phyloP scores from a whole-genome alignment of 768 basidiomycete genomes.

The Hygrophorus russula region DNA sequence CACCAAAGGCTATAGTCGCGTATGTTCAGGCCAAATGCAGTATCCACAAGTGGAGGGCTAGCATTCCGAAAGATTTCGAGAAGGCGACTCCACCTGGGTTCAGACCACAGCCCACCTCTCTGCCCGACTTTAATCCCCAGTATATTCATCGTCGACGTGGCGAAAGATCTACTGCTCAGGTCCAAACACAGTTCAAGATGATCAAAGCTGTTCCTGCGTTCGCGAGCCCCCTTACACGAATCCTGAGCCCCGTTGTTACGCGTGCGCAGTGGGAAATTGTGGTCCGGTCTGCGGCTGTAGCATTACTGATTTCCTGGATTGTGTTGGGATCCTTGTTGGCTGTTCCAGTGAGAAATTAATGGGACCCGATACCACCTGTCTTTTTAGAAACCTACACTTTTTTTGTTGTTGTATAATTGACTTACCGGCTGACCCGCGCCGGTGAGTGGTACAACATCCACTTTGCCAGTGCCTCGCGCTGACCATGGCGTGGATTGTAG shows the following conservation, averaged over 20 bases:
- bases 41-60: constrained; percentile 24
- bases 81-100: neutral
- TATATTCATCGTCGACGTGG: constrained; percentile 7
- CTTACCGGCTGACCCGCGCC: no score
- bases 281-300: constrained; percentile 41
- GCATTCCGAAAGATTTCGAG: neutral
- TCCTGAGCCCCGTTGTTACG: constrained; percentile 58
- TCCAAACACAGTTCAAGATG: constrained; percentile 29
- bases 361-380: constrained; percentile 9
- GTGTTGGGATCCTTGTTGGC: constrained; percentile 31
- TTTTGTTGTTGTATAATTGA: constrained; percentile 3
- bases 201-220: constrained; percentile 60
- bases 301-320: constrained; percentile 32
- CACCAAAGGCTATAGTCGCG: constrained; percentile 22
- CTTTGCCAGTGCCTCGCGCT: no score
- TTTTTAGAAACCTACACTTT: neutral
- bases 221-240: constrained; percentile 52
- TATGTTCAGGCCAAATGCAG: constrained; percentile 33
- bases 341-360: constrained; percentile 19
- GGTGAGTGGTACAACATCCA: neutral
- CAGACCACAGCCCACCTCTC: neutral
- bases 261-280: constrained; percentile 86
- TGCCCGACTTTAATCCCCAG: neutral
- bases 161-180: constrained; percentile 13
- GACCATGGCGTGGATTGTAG: no score